Evolutionary conservation across 495 filamentous ascomycete species (phyloP), one percentile per base, ranked within the genome.

Genomic region (Podospora didyma): DNA sequence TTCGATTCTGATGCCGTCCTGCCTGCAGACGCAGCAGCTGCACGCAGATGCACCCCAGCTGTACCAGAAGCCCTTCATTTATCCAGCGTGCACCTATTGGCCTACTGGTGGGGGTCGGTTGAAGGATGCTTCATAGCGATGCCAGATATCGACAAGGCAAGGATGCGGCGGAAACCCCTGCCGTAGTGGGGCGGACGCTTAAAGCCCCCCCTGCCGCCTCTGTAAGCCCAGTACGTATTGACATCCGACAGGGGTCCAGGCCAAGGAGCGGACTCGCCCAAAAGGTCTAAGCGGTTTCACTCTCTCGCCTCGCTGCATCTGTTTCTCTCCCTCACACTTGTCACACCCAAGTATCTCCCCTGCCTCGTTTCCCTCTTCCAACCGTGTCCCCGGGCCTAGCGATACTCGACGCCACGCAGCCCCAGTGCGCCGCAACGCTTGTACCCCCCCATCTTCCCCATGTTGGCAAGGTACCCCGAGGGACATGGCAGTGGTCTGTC

Each of bases 241-340:
- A 41, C 34, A 14, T 44, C 20, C 9, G 46, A 45, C 61, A 65
- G 62, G 62, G 64, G 50, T 59, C 21, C 22, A 22, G 42, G 58
- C 21, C 59, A 54, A 56, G 60, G 53, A 19, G 26, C 53, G 28
- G 54, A 16, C 49, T 54, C 54, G 46, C 41, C 59, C 50, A 60
- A 65, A 51, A 53, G 64, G 61, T 62, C 64, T 65, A 61, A 68
- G 66, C 64, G 64, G 68, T 69, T 71, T 71, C 68, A 69, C 52
- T 60, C 44, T 57, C 48, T 54, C 60, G 41, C 58, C 62, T 55
- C 62, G 41, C 42, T 63, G 62, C 67, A 66, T 56, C 56, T 58
- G 62, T 64, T 64, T 61, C 56, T 62, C 49, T 48, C 54, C 53
- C 52, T 61, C 41, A 22, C 26, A 51, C 57, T 51, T 63, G 63